Evolutionary conservation across 2,329 filamentous ascomycete species (phyloP).

Genomic region (Arachnomyces sp.): DNA sequence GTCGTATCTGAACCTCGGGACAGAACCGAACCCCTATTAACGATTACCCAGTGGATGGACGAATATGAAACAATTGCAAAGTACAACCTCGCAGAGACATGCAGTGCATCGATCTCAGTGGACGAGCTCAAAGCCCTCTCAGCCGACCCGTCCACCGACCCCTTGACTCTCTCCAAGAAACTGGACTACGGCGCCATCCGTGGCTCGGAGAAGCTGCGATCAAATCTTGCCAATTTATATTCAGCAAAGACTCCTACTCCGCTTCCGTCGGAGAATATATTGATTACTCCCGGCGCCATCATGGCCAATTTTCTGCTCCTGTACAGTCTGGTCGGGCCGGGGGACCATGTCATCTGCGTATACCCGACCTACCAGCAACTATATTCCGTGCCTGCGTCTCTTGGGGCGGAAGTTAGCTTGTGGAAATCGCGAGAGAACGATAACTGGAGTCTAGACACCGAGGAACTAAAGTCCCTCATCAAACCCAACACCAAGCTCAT

Average conservation of each 20-base stretch:
- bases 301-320: constrained; percentile 75
- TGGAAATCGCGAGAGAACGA: constrained; percentile 62
- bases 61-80: constrained; percentile 44
- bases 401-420: constrained; percentile 68
- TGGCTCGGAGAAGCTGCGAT: constrained; percentile 56
- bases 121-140: constrained; percentile 44
- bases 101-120: constrained; percentile 48
- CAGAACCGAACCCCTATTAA: constrained; percentile 1
- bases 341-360: constrained; percentile 78
- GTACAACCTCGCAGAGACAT: constrained; percentile 51
- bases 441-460: constrained; percentile 58
- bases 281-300: constrained; percentile 74
- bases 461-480: constrained; percentile 57
- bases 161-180: constrained; percentile 44
- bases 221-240: constrained; percentile 58
- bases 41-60: constrained; percentile 46
- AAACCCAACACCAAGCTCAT: constrained; percentile 46
- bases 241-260: constrained; percentile 44
- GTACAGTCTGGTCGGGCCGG: constrained; percentile 61
- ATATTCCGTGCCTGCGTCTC: constrained; percentile 62
- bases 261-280: constrained; percentile 53
- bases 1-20: too few species aligned
- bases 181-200: constrained; percentile 68
- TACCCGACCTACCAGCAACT: constrained; percentile 84
- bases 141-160: constrained; percentile 32